phyloP scores from a whole-genome alignment of 345 rosid genomes.

The Boechera stricta region DNA sequence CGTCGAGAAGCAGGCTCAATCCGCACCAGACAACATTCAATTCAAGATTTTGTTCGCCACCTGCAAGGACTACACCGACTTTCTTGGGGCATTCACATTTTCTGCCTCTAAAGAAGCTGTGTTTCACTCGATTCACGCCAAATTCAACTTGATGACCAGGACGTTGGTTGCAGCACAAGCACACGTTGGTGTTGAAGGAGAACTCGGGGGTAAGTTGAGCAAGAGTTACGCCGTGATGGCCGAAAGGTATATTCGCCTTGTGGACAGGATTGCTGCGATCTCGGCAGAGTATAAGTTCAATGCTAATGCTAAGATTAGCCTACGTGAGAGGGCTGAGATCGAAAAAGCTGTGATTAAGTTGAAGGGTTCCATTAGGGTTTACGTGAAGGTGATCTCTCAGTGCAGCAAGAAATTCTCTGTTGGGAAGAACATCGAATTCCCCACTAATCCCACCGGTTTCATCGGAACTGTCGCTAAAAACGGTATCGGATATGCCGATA shows the following conservation, averaged over 20 bases:
- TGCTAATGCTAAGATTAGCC: conserved; percentile 29
- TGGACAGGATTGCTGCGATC: neutral
- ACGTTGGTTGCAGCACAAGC: conserved; percentile 13
- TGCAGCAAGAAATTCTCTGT: conserved; percentile 9
- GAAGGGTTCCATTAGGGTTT: conserved; percentile 26
- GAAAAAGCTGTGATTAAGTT: conserved; percentile 3
- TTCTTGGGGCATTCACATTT: neutral
- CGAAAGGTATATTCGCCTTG: neutral
- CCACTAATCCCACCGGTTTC: neutral
- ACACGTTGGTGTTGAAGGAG: conserved; percentile 21
- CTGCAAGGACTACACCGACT: conserved; percentile 24
- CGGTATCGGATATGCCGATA: neutral
- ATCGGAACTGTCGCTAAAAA: neutral
- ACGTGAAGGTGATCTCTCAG: neutral
- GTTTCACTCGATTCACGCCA: neutral
- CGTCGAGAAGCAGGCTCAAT: neutral
- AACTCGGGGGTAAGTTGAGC: neutral
- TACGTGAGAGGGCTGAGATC: neutral
- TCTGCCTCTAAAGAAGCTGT: neutral
- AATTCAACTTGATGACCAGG: neutral
- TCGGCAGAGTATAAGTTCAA: conserved; percentile 18
- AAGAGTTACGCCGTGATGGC: conserved; percentile 26
- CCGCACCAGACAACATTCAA: neutral
- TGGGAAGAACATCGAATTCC: neutral
- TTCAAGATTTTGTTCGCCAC: conserved; percentile 18